Base-by-base conservation (phyloP, 371 early-diverging fungal genomes). In the Lichtheimia hyalospora region DNA sequence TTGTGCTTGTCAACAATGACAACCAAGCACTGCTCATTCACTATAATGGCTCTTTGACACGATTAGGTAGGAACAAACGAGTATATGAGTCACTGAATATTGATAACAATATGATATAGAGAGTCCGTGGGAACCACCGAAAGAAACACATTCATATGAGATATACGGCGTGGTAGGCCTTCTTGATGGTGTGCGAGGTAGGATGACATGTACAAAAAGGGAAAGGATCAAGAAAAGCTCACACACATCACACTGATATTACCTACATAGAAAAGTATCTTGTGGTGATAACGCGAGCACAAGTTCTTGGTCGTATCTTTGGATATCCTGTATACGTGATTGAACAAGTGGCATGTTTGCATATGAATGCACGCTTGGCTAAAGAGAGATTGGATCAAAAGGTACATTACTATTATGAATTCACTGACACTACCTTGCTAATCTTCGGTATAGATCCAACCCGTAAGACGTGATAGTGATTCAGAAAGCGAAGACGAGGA, bases 271-370 rank as follows among this genome's bases (percentile, higher is more conserved):
- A 70, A 49, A 74, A 70, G 50, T 79, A 70, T 34, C 58, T 79
- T 51, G 54, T 81, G 16, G 79, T 82, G 43, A 71, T 83, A 16
- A 72, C 79, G 5, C 69, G 76, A 4, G 69, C 72, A 40, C 77
- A 75, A 24, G 15, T 60, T 3, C 63, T 81, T 34, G 85, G 85
- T 5, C 63, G 74, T 40, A 60, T 85, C 40, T 70, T 73, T 43
- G 78, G 70, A 23, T 70, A 77, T 41, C 64, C 79, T 1, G 66
- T 79, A 0, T 79, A 70, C 66, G 73, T 69, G 5, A 76, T 85
- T 42, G 74, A 77, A 18, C 75, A 73, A 40, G 70, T 82, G 0
- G 67, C 73, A 0, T 77, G 83, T 50, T 41, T 85, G 52, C 68
- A 73, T 16, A 69, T 83, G 46, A 64, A 80, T 44, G 49, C 69